Base-by-base conservation (phyloP, 2,329 filamentous ascomycete genomes). In the Colletotrichum sojae region DNA sequence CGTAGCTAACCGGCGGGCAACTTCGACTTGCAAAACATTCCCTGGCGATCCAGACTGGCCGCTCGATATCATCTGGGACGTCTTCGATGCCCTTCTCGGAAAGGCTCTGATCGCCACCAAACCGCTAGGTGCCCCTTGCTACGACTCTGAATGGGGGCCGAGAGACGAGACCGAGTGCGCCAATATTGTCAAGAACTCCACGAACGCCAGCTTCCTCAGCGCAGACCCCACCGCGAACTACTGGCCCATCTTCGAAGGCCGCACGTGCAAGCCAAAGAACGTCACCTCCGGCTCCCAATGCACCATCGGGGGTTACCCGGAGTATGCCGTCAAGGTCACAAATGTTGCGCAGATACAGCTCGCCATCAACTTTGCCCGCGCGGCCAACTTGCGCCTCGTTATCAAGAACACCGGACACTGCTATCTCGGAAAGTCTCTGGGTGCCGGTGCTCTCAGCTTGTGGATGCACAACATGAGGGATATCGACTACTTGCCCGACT, bases 351-450 rank as follows among this genome's bases (percentile, higher is more conserved):
- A 46, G 5, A 46, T 46, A 18, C 45, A 46, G 45, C 45, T 46
- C 45, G 75, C 76, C 1, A 59, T 83, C 18, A 64, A 75, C 43
- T 84, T 84, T 71, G 83, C 84, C 9, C 78, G 80, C 4, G 78
- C 78, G n/a, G 73, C 77, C 5, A 85, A 86, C 73, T 76, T 87
- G 56, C 84, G 85, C 1, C 75, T 88, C 25, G 81, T 86, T 46
- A 79, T 88, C 58, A 81, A 82, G 63, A 85, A 87, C 76, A 88
- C 85, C 0, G 85, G 84, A 25, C 86, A 88, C 71, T 36, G 31
- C 31, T 77, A 72, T 65, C 69, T 79, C 1, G 82, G 83, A 4
- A 78, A 78, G 39, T 79, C 76, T 2, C 76, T 76, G 5, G 82
- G 81, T 0, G 73, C 73, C 0, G 79, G 80, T 1, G 73, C 76